Base-by-base conservation (phyloP, 176 grass and related monocot genomes). In the Eragrostis nindensis region DNA sequence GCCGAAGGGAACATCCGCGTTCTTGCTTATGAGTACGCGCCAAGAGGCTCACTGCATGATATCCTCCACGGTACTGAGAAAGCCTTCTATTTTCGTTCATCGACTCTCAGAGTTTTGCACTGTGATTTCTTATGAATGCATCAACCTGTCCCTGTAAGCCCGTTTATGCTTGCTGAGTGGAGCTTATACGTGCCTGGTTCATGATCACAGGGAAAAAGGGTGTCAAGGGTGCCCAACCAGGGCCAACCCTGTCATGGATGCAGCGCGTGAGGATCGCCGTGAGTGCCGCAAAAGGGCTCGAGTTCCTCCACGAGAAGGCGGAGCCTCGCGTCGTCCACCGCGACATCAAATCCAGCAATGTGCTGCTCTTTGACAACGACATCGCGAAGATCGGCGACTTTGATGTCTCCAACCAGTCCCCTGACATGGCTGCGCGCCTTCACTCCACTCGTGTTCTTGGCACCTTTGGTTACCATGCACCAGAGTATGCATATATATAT, bases 331-430 rank as follows among this genome's bases (percentile, higher is more conserved):
- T 97, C 2, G 86, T 97, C 61, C 94, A 97, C 83, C 87, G 91
- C 2, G 89, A 94, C 83, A 92, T 97, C 73, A 97, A 97, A 77
- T 94, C 91, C 12, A 94, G 89, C 77, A 97, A 97, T 60, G 92
- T 97, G 13, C 59, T 97, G 68, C 89, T 97, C 61, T 97, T 97
- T 61, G 91, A 91, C 7, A 50, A 86, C 7, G 78, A 97, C 4
- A 70, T 87, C 22, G 88, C 91, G 1, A 93, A 97, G 60, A 66
- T 97, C 9, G 91, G 83, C 5, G 91, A 89, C 50, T 93, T 97
- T 32, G 88, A 97, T 32, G 39, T 91, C 11, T 97, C 91, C 21
- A 97, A 93, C 42, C 94, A 89, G 68, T n/a, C 88, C 40, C 94
- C 91, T 52, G 94, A 93, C 73, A 97, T 93, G 91, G 94, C 91